Conservation (phyloP, 208 protist species). For the Acanthamoeba sp. region DNA sequence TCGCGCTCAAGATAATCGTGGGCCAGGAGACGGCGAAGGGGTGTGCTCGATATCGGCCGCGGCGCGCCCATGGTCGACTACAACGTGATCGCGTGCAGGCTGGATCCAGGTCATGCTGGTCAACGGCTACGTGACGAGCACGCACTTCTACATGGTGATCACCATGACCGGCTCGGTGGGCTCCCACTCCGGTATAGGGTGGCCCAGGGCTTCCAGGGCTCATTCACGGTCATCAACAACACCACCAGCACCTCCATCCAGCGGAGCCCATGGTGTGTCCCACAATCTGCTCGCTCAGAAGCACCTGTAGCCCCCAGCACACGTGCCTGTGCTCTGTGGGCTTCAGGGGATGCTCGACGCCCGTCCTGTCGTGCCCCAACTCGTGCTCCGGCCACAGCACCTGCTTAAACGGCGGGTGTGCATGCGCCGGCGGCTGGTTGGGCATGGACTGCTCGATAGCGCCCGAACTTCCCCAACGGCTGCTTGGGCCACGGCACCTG, state of each 20-base stretch:
- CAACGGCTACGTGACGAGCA: conserved; percentile 19
- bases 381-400: conserved; percentile 46
- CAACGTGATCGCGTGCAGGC: conserved; percentile 46
- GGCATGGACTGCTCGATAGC: conserved; percentile 52
- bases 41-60: conserved; percentile 46
- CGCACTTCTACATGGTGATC: conserved; percentile 25
- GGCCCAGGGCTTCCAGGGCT: conserved; percentile 1
- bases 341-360: conserved; percentile 61
- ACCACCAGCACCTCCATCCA: conserved; percentile 8
- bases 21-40: conserved; percentile 19
- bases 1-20: conserved; percentile 15
- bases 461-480: too few relatives aligned
- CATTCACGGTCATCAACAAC: neutral
- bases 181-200: neutral
- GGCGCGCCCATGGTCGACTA: neutral
- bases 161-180: neutral
- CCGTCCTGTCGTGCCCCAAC: neutral
- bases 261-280: neutral
- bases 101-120: conserved; percentile 48
- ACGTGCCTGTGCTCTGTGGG: conserved; percentile 15
- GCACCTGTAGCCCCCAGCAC: neutral
- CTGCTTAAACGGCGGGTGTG: conserved; percentile 20
- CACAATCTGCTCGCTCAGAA: neutral
- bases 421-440: conserved; percentile 22
- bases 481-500: conserved; percentile 28